phyloP scores from a whole-genome alignment of 2,329 filamentous ascomycete genomes.

The Alternaria solani region DNA sequence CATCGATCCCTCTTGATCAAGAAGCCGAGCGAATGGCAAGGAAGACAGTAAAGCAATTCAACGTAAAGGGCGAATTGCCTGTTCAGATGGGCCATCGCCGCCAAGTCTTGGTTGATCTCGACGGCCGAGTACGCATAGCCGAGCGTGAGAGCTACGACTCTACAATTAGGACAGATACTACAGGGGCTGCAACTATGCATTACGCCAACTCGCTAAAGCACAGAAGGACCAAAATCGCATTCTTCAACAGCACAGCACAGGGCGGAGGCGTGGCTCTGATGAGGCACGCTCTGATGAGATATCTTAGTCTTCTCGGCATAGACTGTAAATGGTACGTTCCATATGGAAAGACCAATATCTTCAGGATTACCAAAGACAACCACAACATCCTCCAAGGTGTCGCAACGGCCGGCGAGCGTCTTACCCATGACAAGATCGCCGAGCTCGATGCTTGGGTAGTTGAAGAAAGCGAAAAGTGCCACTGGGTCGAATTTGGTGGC shows the following conservation, averaged over 20 bases:
- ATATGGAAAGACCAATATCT: conserved; percentile 77
- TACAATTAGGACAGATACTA: conserved; percentile 64
- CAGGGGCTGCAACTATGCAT: conserved; percentile 71
- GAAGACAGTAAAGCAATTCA: conserved; percentile 69
- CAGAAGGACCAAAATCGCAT: conserved; percentile 73
- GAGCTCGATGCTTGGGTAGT: conserved; percentile 75
- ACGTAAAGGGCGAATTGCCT: conserved; percentile 13
- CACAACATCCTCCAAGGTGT: conserved; percentile 90
- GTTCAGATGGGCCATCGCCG: conserved; percentile 8
- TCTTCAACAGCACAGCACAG: conserved; percentile 80
- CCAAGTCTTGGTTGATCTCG: conserved; percentile 64
- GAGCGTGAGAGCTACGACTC: conserved; percentile 65
- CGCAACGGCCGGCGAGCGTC: conserved; percentile 66
- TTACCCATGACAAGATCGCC: conserved; percentile 68
- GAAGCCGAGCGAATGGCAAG: conserved; percentile 82
- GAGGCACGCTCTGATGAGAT: conserved; percentile 79
- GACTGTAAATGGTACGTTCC: conserved; percentile 80
- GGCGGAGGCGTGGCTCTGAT: conserved; percentile 85
- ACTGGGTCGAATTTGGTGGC: conserved; percentile 74
- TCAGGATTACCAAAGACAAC: conserved; percentile 84
- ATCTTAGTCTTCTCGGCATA: conserved; percentile 71
- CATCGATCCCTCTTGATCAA: conserved; percentile 73
- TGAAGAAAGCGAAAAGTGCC: conserved; percentile 72
- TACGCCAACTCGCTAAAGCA: conserved; percentile 70
- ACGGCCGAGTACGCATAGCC: conserved; percentile 69